A percentile compares a stretch with the other conserved stretches of the same genome.
Evolutionary conservation across 2,329 filamentous ascomycete genomes (phyloP).

Genomic region (Thielaviopsis musarum): DNA sequence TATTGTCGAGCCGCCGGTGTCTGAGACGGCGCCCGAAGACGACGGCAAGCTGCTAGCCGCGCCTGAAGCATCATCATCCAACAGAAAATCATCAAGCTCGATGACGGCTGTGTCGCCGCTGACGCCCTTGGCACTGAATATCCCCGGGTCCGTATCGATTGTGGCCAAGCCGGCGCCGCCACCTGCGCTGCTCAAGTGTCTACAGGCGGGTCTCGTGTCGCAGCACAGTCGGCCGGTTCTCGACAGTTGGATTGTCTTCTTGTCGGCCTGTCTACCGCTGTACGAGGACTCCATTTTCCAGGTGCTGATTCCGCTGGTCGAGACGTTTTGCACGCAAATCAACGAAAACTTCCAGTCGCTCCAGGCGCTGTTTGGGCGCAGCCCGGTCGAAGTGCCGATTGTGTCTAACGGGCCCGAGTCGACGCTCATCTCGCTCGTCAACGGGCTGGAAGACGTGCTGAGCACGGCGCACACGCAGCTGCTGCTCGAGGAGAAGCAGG

Average conservation of each 20-base stretch:
- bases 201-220: slow-evolving; percentile 67
- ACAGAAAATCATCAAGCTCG: too few relatives aligned
- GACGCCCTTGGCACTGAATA: neutral
- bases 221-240: slow-evolving; percentile 57
- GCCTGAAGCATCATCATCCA: neutral
- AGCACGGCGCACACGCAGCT: slow-evolving; percentile 75
- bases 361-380: slow-evolving; percentile 39
- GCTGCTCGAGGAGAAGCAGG: slow-evolving; percentile 55
- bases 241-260: slow-evolving; percentile 81
- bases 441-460: slow-evolving; percentile 79
- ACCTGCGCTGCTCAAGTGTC: slow-evolving; percentile 59
- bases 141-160: neutral
- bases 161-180: slow-evolving; percentile 35
- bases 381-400: slow-evolving; percentile 16
- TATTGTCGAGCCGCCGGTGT: slow-evolving; percentile 24
- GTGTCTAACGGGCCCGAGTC: slow-evolving; percentile 37
- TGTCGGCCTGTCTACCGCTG: slow-evolving; percentile 67
- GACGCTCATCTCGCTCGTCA: slow-evolving; percentile 70
- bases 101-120: neutral
- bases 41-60: neutral
- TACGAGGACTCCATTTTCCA: slow-evolving; percentile 79
- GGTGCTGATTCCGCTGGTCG: slow-evolving; percentile 75
- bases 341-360: slow-evolving; percentile 54
- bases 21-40: slow-evolving; percentile 43
- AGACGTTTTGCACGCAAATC: slow-evolving; percentile 72